Evolutionary conservation across 176 grass and related monocot species (phyloP), one percentile per base, ranked within the genome.

Genomic region (Carex pumila): DNA sequence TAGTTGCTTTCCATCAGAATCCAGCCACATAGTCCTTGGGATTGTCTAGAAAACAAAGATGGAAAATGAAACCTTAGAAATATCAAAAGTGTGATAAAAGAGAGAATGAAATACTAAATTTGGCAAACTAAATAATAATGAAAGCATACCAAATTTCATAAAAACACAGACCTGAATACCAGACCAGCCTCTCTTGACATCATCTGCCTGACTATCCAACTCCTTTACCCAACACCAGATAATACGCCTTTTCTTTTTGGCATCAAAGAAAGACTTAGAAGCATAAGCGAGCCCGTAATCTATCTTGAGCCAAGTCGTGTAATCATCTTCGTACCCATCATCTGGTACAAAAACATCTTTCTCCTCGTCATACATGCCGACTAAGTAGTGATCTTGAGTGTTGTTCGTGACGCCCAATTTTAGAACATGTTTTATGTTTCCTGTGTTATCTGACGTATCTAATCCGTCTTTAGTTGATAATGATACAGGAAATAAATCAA

Each of bases 191-290:
- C 70, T 84, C 72, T 77, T 63, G 11, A 90, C 2, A 82, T 84
- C 86, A 75, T 92, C 87, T 1, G 65, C n/a, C 21, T 67, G 50
- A 56, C 87, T 89, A 85, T 94, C 92, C 2, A 88, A 90, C 39
- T 97, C 92, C 69, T 85, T 82, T 49, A 87, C 86, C 94, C 94
- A 97, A 15, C 61, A 73, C 92, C 91, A 94, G 9, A 89, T 34
- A 80, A 97, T 86, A 56, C 94, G 90, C 14, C 90, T 85, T 4
- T 65, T 84, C 79, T 77, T 90, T 25, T 79, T 69, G 7, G 25
- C 49, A 70, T 94, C 94, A 69, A 94, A 97, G 87, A 97, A 97
- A 3, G 91, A 83, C 92, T 97, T 97, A 29, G 90, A 87, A 0
- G 79, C 94, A 83, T 92, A 97, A 74, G 89, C 67, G 66, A 92